Conservation (phyloP, 225 moss, liverwort and hornwort genomes). For the Polytrichum commune region DNA sequence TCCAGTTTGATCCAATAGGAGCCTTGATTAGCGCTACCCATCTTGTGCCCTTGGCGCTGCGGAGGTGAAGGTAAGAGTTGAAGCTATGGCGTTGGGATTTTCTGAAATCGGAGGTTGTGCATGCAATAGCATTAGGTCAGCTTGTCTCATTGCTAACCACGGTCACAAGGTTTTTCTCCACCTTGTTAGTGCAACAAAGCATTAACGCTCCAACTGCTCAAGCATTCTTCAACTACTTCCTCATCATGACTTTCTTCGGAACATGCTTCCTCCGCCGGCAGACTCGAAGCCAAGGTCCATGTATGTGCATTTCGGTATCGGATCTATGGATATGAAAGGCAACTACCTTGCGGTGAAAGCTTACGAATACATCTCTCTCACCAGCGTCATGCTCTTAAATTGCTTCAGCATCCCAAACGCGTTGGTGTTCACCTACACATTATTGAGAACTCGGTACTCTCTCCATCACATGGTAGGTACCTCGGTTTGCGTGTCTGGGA, state of each 20-base stretch:
- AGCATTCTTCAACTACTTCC: constrained; percentile 34
- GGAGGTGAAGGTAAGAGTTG: background rate
- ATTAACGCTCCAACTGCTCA: constrained; percentile 47
- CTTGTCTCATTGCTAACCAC: constrained; percentile 42
- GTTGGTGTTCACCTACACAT: constrained; percentile 36
- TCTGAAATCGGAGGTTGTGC: background rate
- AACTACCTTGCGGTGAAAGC: constrained; percentile 47
- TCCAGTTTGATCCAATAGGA: no score
- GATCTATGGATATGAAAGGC: constrained; percentile 51
- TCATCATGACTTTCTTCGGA: constrained; percentile 37
- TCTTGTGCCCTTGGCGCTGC: no score
- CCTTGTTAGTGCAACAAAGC: constrained; percentile 33
- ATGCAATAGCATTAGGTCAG: constrained; percentile 39
- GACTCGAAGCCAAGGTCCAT: background rate
- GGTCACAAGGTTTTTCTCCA: constrained; percentile 18
- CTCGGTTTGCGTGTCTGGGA: constrained; percentile 35
- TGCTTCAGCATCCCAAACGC: constrained; percentile 51
- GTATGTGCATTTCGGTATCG: constrained; percentile 42
- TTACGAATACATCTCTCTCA: constrained; percentile 52
- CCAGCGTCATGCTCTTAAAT: constrained; percentile 60
- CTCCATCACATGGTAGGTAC: constrained; percentile 43
- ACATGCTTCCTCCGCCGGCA: constrained; percentile 18
- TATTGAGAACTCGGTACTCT: constrained; percentile 39
- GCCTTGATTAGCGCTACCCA: no score
- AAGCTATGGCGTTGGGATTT: background rate